Conservation (phyloP, 805 yeast species). For the Wickerhamomyces strasburgensis region DNA sequence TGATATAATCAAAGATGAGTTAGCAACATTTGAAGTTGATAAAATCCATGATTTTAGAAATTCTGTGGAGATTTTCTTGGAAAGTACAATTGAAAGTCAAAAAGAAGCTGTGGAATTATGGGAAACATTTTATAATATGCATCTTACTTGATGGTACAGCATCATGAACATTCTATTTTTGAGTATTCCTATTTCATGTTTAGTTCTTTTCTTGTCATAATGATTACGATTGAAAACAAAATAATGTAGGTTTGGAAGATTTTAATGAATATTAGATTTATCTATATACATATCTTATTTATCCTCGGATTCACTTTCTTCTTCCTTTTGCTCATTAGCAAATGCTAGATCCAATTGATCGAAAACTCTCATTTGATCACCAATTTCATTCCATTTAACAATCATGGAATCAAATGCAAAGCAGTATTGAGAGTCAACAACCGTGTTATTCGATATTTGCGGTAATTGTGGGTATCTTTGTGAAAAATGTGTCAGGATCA, state of each 20-base stretch:
- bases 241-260: neutral
- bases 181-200: no score
- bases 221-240: no score
- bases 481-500: constrained; percentile 86
- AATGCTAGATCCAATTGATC: constrained; percentile 28
- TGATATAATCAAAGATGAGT: constrained; percentile 60
- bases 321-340: constrained; percentile 24
- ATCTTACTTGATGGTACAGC: constrained; percentile 17
- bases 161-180: no score
- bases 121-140: constrained; percentile 78
- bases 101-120: constrained; percentile 86
- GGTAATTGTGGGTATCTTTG: constrained; percentile 75
- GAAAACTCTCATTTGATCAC: constrained; percentile 29
- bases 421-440: constrained; percentile 32
- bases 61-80: constrained; percentile 84
- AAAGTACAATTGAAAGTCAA: constrained; percentile 86
- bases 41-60: constrained; percentile 81
- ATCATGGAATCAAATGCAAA: constrained; percentile 69
- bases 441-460: constrained; percentile 25
- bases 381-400: constrained; percentile 40
- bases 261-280: neutral
- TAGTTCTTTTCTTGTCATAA: no score
- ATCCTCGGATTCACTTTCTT: constrained; percentile 12
- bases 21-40: constrained; percentile 63
- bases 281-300: neutral